Conservation (phyloP, 2,329 filamentous ascomycete species). For the Epichloe hybrida region DNA sequence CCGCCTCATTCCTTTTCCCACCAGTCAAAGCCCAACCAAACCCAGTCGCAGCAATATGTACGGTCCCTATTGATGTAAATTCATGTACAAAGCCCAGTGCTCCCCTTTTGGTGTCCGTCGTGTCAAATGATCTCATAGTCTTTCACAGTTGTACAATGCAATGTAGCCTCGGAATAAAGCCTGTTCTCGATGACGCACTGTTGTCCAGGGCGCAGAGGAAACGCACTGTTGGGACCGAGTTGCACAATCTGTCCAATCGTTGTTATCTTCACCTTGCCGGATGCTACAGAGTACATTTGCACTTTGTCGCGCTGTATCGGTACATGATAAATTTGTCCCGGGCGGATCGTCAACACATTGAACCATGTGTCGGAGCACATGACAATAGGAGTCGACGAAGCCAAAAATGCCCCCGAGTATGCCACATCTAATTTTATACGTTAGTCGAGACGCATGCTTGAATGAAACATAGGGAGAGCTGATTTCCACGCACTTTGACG, state of each 20-base stretch:
- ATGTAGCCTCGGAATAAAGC: constrained; percentile 28
- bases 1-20: no score
- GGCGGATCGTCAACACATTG: constrained; percentile 27
- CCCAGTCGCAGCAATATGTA: no score
- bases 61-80: no score
- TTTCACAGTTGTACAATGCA: constrained; percentile 26
- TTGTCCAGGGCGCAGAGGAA: constrained; percentile 26
- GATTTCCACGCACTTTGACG: constrained; percentile 21
- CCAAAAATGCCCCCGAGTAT: constrained; percentile 29
- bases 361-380: constrained; percentile 26
- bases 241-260: constrained; percentile 23
- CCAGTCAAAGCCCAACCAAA: no score
- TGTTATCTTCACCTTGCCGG: constrained; percentile 28
- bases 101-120: no score
- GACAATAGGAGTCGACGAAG: constrained; percentile 20
- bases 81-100: no score
- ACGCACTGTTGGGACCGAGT: constrained; percentile 31
- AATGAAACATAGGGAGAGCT: neutral
- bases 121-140: constrained; percentile 8
- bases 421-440: constrained; percentile 22
- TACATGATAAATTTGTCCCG: constrained; percentile 23
- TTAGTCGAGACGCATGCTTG: neutral
- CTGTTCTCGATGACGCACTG: constrained; percentile 27
- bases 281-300: constrained; percentile 26
- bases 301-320: constrained; percentile 15